phyloP scores from a whole-genome alignment of 805 yeast species.

The Saturnispora mendoncae region DNA sequence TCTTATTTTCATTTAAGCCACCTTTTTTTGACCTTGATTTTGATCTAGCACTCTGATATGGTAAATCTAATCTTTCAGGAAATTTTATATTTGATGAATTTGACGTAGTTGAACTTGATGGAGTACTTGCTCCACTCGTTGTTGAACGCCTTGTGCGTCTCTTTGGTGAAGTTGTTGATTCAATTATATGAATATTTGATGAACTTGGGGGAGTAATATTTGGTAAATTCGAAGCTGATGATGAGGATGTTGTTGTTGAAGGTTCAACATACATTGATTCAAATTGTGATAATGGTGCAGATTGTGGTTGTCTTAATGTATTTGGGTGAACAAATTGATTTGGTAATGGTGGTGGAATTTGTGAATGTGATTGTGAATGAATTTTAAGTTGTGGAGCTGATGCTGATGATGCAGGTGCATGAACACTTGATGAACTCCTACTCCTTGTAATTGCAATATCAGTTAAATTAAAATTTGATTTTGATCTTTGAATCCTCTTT shows the following conservation, averaged over 20 bases:
- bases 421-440: slow-evolving; percentile 6
- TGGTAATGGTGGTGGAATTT: background rate
- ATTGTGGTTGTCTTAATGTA: background rate
- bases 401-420: background rate
- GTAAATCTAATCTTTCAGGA: slow-evolving; percentile 26
- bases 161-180: background rate
- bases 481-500: slow-evolving; percentile 31
- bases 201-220: slow-evolving; percentile 10
- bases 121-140: slow-evolving; percentile 7
- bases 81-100: slow-evolving; percentile 16
- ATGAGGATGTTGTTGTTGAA: background rate
- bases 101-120: slow-evolving; percentile 8
- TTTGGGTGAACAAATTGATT: background rate
- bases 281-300: background rate
- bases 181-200: background rate
- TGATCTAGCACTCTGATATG: slow-evolving; percentile 28
- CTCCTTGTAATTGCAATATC: slow-evolving; percentile 34
- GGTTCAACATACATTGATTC: background rate
- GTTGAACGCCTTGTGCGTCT: slow-evolving; percentile 7
- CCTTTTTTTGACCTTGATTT: slow-evolving; percentile 26
- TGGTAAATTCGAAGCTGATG: background rate
- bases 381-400: background rate
- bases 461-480: slow-evolving; percentile 47
- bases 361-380: background rate
- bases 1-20: slow-evolving; percentile 35